Percentiles rank a stretch among this genome's conserved stretches.
phyloP scores from a whole-genome alignment of 2,329 filamentous ascomycete species.

The Arachnopeziza araneosa region DNA sequence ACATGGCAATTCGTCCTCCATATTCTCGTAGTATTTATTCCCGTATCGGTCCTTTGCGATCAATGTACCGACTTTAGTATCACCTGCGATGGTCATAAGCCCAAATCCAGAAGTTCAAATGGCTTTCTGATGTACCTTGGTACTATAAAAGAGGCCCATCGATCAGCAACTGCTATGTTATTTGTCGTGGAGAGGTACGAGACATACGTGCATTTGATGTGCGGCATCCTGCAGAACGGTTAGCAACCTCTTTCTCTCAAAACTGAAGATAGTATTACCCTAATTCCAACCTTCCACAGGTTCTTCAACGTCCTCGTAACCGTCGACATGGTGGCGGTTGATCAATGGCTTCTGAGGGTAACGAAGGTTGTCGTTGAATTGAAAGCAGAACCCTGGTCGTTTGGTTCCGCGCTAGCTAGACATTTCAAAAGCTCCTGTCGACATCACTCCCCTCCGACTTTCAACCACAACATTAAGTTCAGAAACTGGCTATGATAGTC shows the following conservation, averaged over 20 bases:
- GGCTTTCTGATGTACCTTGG: conserved; percentile 20
- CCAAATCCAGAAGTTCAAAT: not conserved
- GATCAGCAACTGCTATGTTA: conserved; percentile 17
- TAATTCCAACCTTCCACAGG: conserved; percentile 79
- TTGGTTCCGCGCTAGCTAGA: conserved; percentile 1
- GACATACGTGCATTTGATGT: conserved; percentile 85
- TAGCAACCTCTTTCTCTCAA: conserved; percentile 27
- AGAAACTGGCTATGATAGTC: conserved; percentile 30
- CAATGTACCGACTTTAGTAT: conserved; percentile 89
- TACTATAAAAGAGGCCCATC: conserved; percentile 21
- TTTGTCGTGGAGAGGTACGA: conserved; percentile 16
- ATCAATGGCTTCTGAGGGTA: conserved; percentile 21
- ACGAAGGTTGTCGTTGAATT: not conserved
- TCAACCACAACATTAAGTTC: not conserved
- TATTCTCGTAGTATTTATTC: conserved; percentile 98
- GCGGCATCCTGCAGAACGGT: conserved; percentile 68
- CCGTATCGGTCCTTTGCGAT: conserved; percentile 84
- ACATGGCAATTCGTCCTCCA: conserved; percentile 83
- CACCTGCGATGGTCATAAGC: conserved; percentile 52
- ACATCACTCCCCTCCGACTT: not conserved
- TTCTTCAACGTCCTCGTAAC: conserved; percentile 81
- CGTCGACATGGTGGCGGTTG: conserved; percentile 72
- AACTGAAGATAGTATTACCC: conserved; percentile 49
- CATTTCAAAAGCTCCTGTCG: conserved; percentile 11
- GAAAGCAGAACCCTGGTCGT: not conserved